Conservation (phyloP, 2,329 filamentous ascomycete genomes). For the Trichoderma sp. region DNA sequence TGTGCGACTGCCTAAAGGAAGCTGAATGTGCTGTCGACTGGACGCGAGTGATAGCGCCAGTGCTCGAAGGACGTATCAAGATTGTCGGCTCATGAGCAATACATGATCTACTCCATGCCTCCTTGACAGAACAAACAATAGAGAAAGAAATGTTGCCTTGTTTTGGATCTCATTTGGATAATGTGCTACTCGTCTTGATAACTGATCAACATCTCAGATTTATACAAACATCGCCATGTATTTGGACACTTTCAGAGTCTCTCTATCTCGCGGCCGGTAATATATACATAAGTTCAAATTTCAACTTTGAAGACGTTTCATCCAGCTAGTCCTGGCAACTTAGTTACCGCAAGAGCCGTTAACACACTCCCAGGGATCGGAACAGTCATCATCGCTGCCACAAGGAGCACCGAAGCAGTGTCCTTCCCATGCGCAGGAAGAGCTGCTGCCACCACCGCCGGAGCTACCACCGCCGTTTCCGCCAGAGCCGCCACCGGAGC, state of each 20-base stretch:
- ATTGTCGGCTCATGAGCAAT: slow-evolving; percentile 42
- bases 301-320: neutral
- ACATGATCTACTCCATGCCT: neutral
- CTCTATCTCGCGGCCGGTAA: neutral
- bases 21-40: slow-evolving; percentile 69
- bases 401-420: slow-evolving; percentile 29
- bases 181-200: neutral
- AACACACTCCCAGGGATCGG: slow-evolving; percentile 30
- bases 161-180: neutral
- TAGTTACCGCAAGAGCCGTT: slow-evolving; percentile 25
- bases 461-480: slow-evolving; percentile 2
- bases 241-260: neutral
- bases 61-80: slow-evolving; percentile 74
- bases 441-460: neutral
- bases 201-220: neutral
- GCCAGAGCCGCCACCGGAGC: slow-evolving; percentile 56
- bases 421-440: slow-evolving; percentile 30
- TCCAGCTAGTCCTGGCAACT: neutral
- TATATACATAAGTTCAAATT: neutral
- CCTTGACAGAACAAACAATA: neutral
- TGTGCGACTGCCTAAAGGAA: slow-evolving; percentile 60
- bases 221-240: neutral
- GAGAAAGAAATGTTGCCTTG: neutral
- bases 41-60: slow-evolving; percentile 79
- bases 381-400: slow-evolving; percentile 28